Evolutionary conservation across 148 eudicot species (phyloP).

Genomic region (Arbutus unedo): DNA sequence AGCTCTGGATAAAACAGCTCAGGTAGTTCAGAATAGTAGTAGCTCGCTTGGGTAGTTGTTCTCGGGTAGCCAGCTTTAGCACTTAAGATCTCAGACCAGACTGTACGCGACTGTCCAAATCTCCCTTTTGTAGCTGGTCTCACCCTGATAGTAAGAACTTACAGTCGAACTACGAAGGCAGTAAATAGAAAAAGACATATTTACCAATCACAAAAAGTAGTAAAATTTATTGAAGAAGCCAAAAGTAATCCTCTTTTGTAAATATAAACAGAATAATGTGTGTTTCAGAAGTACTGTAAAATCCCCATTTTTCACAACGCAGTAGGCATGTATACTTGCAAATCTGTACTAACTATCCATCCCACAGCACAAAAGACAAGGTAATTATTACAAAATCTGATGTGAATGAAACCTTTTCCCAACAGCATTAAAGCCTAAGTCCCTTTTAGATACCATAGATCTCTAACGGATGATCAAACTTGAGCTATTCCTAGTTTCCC

Average conservation of each 20-base stretch:
- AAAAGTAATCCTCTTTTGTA: background rate
- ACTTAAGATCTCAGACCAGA: too few relatives aligned
- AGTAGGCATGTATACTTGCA: background rate
- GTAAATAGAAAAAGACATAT: slow-evolving; percentile 1
- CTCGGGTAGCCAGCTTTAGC: too few relatives aligned
- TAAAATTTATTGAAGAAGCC: background rate
- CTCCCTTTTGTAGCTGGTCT: too few relatives aligned
- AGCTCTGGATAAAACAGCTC: too few relatives aligned
- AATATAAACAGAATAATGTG: background rate
- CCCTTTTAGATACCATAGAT: too few relatives aligned
- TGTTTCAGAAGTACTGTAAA: background rate
- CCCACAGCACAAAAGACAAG: background rate
- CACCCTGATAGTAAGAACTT: slow-evolving; percentile 30
- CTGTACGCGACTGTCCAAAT: too few relatives aligned
- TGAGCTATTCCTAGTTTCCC: too few relatives aligned
- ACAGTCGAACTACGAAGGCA: slow-evolving; percentile 31
- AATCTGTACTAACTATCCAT: background rate
- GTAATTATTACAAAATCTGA: background rate
- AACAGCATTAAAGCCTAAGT: too few relatives aligned
- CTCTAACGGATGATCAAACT: too few relatives aligned
- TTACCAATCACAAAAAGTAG: background rate
- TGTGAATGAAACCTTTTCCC: too few relatives aligned
- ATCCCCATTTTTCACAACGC: background rate
- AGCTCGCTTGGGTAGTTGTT: too few relatives aligned
- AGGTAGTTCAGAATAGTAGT: too few relatives aligned